These are phyloP conservation scores for Ulota crispa DNA, from an alignment of 225 moss, liverwort and hornwort genomes.

Conservation along the genomic window DNA sequence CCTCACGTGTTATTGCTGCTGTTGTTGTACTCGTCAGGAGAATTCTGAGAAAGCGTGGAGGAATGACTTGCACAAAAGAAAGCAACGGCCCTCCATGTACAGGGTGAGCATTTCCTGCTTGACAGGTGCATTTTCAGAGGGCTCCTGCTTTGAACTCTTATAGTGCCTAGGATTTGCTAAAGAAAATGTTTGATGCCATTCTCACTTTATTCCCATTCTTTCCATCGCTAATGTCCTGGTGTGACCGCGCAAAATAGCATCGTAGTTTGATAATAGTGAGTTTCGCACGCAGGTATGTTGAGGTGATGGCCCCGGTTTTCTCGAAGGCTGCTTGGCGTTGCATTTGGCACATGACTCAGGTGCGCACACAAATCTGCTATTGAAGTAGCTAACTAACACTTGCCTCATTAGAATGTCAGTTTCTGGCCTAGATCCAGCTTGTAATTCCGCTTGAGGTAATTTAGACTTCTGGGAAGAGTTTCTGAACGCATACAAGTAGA, in stretches of 20 bases:
- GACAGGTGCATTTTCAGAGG: not conserved
- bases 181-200: not conserved
- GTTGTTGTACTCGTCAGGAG: conserved; percentile 15
- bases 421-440: not conserved
- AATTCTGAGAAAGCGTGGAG: conserved; percentile 29
- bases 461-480: not conserved
- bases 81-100: conserved; percentile 91
- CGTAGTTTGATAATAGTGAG: not conserved
- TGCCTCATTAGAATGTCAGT: not conserved
- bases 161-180: not conserved
- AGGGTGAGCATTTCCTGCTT: conserved; percentile 54
- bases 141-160: not conserved
- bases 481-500: not conserved
- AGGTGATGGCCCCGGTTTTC: conserved; percentile 98
- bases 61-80: conserved; percentile 44
- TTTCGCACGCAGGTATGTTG: conserved; percentile 71
- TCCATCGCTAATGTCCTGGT: not conserved
- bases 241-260: not conserved
- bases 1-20: not conserved
- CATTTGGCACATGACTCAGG: conserved; percentile 94
- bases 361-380: not conserved
- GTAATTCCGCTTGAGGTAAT: not conserved
- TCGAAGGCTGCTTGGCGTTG: conserved; percentile 87
- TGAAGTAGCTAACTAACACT: not conserved
- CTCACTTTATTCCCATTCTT: not conserved